Evolutionary conservation across 495 filamentous ascomycete species (phyloP).

Genomic region (Trichoderma asperelloides): DNA sequence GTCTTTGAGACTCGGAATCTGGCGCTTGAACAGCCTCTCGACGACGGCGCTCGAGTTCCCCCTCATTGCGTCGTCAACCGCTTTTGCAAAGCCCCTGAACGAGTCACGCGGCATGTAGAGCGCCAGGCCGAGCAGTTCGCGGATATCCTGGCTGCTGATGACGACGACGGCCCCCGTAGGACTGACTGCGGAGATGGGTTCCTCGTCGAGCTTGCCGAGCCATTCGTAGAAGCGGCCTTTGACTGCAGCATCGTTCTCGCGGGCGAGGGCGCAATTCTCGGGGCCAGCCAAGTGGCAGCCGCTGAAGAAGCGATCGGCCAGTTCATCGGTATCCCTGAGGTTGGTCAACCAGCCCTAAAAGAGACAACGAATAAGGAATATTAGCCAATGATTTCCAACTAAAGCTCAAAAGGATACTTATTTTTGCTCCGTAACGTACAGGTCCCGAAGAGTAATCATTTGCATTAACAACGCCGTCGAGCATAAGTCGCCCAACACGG

Average conservation of each 20-base stretch:
- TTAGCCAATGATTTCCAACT: neutral
- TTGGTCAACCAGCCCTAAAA: conserved; percentile 27
- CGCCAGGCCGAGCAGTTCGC: conserved; percentile 17
- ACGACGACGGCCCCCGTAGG: conserved; percentile 30
- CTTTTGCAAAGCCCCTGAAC: conserved; percentile 15
- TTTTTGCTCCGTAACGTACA: neutral
- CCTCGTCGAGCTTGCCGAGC: neutral
- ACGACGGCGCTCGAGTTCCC: neutral
- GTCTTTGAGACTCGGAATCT: neutral
- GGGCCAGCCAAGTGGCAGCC: conserved; percentile 40
- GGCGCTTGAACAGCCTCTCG: neutral
- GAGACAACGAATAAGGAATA: neutral
- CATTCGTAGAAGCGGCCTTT: neutral
- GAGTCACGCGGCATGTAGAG: conserved; percentile 14
- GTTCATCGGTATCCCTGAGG: conserved; percentile 40
- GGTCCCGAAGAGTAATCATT: conserved; percentile 21
- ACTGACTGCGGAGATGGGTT: conserved; percentile 16
- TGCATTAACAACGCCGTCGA: conserved; percentile 29
- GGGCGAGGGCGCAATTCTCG: conserved; percentile 34
- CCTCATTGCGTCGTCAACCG: neutral
- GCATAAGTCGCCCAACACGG: conserved; percentile 28
- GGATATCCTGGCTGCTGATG: conserved; percentile 36
- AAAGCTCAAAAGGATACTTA: neutral
- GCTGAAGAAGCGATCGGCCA: conserved; percentile 36
- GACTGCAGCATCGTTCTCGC: neutral